phyloP scores from a whole-genome alignment of 805 yeast genomes.

The Spathaspora boniae region DNA sequence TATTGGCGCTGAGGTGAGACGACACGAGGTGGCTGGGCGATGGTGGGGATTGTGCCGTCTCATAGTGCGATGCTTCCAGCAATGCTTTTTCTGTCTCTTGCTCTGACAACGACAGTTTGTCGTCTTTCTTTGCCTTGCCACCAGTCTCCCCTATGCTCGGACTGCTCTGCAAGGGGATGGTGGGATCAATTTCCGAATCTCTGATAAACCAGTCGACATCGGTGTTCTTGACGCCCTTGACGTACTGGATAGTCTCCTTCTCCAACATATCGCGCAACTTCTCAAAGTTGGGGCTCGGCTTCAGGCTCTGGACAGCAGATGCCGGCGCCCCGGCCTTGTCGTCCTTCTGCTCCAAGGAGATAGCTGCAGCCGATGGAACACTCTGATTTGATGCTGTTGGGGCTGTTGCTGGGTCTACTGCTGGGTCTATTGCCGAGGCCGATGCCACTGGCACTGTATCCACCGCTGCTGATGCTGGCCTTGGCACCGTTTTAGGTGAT shows the following conservation, averaged over 20 bases:
- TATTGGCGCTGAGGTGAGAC: conserved; percentile 21
- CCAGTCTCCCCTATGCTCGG: no score
- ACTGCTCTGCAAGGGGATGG: neutral
- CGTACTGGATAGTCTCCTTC: conserved; percentile 15
- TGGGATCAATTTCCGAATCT: conserved; percentile 21
- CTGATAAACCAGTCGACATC: conserved; percentile 55
- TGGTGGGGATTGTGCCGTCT: no score
- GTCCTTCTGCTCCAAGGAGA: neutral
- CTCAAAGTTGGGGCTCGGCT: conserved; percentile 15
- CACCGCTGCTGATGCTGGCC: no score
- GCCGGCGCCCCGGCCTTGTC: neutral
- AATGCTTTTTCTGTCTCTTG: neutral
- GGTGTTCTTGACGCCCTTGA: conserved; percentile 33
- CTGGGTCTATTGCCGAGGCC: neutral
- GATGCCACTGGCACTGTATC: no score
- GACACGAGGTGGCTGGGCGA: conserved; percentile 8
- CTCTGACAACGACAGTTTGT: neutral
- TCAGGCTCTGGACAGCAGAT: neutral
- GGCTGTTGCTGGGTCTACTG: neutral
- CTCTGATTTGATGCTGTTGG: neutral
- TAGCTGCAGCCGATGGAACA: neutral
- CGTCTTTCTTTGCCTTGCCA: neutral
- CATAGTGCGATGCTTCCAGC: no score
- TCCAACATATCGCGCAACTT: conserved; percentile 22
- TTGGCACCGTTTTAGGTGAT: no score